Evolutionary conservation across 2,329 filamentous ascomycete species (phyloP), one percentile per base, ranked within the genome.

Genomic region (Sporothrix globosa): DNA sequence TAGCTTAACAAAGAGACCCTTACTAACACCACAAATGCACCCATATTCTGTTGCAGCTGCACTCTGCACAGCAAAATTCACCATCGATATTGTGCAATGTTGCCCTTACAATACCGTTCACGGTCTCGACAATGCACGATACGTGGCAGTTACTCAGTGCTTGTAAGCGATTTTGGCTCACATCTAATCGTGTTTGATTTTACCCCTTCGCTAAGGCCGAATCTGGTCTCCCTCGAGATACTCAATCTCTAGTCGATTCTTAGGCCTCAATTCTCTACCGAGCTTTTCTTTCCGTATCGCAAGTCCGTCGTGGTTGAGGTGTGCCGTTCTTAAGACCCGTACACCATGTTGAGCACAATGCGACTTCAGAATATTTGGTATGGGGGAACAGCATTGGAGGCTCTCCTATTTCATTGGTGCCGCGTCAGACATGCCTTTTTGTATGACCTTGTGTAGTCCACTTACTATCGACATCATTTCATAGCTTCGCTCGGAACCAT

Each of bases 21-120:
- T 63, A 63, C 58, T 63, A 63, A 63, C 58, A 63, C 58, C 58
- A 27, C 58, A 44, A 44, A 14, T 44, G 41, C 41, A 44, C 14
- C 10, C 11, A 44, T 44, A 11, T 7, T 14, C 0, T 34, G 34
- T 1, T 7, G 7, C 34, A 34, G 34, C 34, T 9, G 34, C 34
- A 34, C 27, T 34, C 34, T 34, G 34, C 34, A 34, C 34, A 34
- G 5, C 34, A 4, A 34, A 34, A 34, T 34, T 34, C 30, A 34
- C 9, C 34, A 1, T 34, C 5, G 34, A 34, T 6, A 34, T 34
- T 34, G 34, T 34, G 6, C 5, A 34, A 7, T 34, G 5, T 9
- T 34, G 34, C 1, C 34, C 34, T n/a, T 21, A 21, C 54, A 58
- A 21, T 17, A 34, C 17, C 17, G 19, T n/a, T 9, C 13, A 41